A percentile compares a stretch with the other conserved stretches of the same genome.
Conservation (phyloP, 2,329 filamentous ascomycete genomes). For the Penicillium sp. region DNA sequence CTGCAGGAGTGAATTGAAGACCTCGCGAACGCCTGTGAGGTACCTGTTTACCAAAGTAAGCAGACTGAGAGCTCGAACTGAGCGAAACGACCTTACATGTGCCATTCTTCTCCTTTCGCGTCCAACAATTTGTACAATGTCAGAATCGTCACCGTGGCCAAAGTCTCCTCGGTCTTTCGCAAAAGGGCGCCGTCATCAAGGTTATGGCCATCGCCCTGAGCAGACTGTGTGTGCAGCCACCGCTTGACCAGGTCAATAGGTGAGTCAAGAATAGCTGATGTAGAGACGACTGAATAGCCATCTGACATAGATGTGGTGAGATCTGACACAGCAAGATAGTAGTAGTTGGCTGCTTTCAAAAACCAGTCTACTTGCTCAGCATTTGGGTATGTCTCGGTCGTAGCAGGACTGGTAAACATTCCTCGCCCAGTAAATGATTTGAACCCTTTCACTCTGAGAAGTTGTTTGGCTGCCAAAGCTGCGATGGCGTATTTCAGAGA, state of each 20-base stretch:
- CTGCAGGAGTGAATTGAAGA: conserved; percentile 55
- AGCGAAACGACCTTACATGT: conserved; percentile 37
- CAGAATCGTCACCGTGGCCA: conserved; percentile 64
- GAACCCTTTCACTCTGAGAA: conserved; percentile 38
- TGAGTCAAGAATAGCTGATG: conserved; percentile 35
- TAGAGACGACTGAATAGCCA: conserved; percentile 36
- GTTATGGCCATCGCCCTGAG: conserved; percentile 18
- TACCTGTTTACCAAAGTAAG: conserved; percentile 47
- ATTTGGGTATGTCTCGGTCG: conserved; percentile 58
- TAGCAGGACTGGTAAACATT: conserved; percentile 47
- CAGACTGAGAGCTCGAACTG: neutral
- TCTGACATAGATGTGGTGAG: conserved; percentile 45
- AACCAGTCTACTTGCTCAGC: conserved; percentile 58
- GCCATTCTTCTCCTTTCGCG: conserved; percentile 62
- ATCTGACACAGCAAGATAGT: conserved; percentile 60
- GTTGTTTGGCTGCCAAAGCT: conserved; percentile 47
- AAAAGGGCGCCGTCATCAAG: conserved; percentile 30
- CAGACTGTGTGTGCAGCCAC: conserved; percentile 28
- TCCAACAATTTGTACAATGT: conserved; percentile 68
- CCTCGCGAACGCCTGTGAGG: conserved; percentile 61
- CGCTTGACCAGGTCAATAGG: conserved; percentile 36
- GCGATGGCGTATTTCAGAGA: conserved; percentile 44
- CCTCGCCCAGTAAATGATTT: conserved; percentile 27
- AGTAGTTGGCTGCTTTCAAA: conserved; percentile 64
- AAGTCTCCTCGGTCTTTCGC: conserved; percentile 59